Evolutionary conservation across 352 stramenopile species (phyloP).

Genomic region (Pythium dissimile): DNA sequence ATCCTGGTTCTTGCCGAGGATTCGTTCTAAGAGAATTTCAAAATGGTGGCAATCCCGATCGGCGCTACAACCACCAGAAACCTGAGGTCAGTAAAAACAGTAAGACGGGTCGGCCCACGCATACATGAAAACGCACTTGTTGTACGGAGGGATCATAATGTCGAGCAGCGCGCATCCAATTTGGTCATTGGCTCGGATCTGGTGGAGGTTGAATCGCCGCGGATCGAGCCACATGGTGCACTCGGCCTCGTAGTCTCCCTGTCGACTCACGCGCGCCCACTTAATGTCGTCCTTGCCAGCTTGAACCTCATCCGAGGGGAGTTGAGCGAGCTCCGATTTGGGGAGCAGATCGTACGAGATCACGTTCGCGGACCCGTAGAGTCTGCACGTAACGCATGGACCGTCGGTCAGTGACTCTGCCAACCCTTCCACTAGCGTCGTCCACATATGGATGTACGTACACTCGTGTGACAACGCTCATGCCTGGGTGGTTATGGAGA

Average conservation of each 20-base stretch:
- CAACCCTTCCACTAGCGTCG: neutral
- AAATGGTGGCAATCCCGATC: conserved; percentile 80
- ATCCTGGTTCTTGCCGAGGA: conserved; percentile 38
- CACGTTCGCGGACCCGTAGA: conserved; percentile 72
- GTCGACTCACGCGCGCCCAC: conserved; percentile 58
- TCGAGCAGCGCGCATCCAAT: conserved; percentile 79
- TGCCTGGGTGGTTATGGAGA: conserved; percentile 79
- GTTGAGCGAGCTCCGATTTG: conserved; percentile 29
- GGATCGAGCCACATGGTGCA: conserved; percentile 82
- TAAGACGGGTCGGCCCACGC: neutral
- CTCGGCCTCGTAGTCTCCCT: conserved; percentile 49
- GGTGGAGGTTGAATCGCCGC: conserved; percentile 77
- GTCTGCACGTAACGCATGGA: conserved; percentile 22
- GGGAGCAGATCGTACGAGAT: conserved; percentile 72
- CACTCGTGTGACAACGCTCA: conserved; percentile 84
- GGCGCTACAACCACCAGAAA: no score
- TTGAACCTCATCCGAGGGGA: conserved; percentile 20
- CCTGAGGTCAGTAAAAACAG: neutral
- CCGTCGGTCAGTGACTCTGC: conserved; percentile 1
- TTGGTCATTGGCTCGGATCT: conserved; percentile 64
- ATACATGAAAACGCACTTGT: conserved; percentile 50
- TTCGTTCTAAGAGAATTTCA: conserved; percentile 56
- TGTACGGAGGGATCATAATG: conserved; percentile 85
- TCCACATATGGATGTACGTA: conserved; percentile 27
- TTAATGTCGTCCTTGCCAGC: conserved; percentile 38